phyloP scores from a whole-genome alignment of 495 filamentous ascomycete species.

The Trichoderma orchidacearum region DNA sequence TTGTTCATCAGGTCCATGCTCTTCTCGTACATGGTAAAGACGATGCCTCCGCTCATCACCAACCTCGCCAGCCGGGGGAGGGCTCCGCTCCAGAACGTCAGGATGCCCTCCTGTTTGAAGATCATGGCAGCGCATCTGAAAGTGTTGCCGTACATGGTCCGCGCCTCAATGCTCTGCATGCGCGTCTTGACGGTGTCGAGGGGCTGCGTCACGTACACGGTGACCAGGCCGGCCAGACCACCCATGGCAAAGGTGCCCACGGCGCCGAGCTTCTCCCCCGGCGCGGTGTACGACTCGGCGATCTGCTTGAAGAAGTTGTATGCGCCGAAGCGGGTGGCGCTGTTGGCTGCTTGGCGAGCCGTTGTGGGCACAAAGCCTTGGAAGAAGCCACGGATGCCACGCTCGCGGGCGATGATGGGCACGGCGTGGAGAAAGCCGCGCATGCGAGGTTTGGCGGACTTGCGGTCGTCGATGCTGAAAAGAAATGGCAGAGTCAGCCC shows the following conservation, averaged over 20 bases:
- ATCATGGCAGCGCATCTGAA: conserved; percentile 74
- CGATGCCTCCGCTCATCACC: conserved; percentile 86
- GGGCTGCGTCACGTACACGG: conserved; percentile 84
- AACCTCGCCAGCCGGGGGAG: conserved; percentile 71
- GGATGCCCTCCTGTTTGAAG: conserved; percentile 74
- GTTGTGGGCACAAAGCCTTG: conserved; percentile 94
- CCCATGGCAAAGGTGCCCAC: conserved; percentile 83
- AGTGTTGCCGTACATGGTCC: conserved; percentile 72
- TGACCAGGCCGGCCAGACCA: conserved; percentile 79
- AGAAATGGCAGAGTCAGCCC: not conserved
- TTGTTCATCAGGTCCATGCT: conserved; percentile 76
- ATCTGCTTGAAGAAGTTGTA: conserved; percentile 86
- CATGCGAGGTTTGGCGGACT: conserved; percentile 73
- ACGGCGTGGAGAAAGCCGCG: conserved; percentile 86
- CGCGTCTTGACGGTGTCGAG: conserved; percentile 93
- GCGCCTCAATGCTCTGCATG: conserved; percentile 94
- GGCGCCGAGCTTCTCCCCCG: conserved; percentile 89
- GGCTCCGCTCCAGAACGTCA: conserved; percentile 91
- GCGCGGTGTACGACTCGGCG: conserved; percentile 81
- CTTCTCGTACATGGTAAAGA: conserved; percentile 99
- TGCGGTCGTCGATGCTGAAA: conserved; percentile 82
- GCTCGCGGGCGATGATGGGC: conserved; percentile 71
- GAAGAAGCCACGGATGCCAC: conserved; percentile 85
- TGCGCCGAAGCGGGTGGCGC: conserved; percentile 73
- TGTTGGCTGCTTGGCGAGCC: conserved; percentile 87